Evolutionary conservation across 2,329 filamentous ascomycete genomes (phyloP).

Genomic region (Colletotrichum tamarilloi): DNA sequence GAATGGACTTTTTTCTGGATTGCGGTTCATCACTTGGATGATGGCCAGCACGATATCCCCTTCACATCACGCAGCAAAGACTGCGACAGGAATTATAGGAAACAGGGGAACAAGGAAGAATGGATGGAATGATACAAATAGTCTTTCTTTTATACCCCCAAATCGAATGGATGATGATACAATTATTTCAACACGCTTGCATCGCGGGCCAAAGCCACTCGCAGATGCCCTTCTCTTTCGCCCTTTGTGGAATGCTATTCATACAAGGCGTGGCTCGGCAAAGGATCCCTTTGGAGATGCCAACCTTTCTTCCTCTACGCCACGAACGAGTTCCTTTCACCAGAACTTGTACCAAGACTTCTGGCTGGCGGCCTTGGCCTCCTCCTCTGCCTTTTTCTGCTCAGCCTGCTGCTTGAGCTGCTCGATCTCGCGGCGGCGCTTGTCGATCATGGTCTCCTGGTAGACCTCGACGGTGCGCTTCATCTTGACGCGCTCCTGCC

Average conservation of each 20-base stretch:
- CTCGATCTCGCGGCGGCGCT: constrained; percentile 54
- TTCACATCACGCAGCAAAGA: not conserved
- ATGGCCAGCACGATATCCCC: constrained; percentile 10
- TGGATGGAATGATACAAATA: constrained; percentile 18
- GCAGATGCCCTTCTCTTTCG: not conserved
- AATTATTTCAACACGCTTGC: not conserved
- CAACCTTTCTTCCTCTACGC: not conserved
- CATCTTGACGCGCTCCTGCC: constrained; percentile 84
- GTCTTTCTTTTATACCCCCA: constrained; percentile 36
- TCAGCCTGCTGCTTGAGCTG: constrained; percentile 47
- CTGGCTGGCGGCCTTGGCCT: constrained; percentile 44
- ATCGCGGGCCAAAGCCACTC: not conserved
- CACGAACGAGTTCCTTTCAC: constrained; percentile 44
- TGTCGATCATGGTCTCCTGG: constrained; percentile 55
- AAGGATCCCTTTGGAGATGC: not conserved
- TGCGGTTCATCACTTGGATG: constrained; percentile 1
- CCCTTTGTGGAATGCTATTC: not conserved
- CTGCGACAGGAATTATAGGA: not conserved
- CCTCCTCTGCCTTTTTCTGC: constrained; percentile 45
- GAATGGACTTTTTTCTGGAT: not conserved
- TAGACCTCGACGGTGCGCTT: constrained; percentile 80
- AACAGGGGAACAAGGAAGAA: constrained; percentile 4
- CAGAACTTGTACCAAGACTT: constrained; percentile 69
- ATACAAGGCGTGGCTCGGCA: not conserved
- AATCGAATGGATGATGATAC: constrained; percentile 25